These are phyloP conservation scores for Exophiala aquamarina DNA, from an alignment of 2,329 filamentous ascomycete species.

Conservation along the genomic window DNA sequence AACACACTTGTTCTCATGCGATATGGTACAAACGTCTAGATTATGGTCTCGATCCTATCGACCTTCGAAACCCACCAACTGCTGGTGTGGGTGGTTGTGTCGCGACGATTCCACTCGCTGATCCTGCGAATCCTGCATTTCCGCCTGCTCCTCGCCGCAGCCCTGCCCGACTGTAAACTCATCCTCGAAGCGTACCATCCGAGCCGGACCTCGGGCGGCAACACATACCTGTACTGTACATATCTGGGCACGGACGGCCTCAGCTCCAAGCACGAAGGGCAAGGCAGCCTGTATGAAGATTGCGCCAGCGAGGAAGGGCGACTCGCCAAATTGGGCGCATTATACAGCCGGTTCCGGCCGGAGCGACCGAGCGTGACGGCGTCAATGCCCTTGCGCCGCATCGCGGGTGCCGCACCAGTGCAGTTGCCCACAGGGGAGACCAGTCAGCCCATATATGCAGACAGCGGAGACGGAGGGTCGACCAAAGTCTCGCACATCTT, in stretches of 20 bases:
- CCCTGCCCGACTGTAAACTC: slow-evolving; percentile 62
- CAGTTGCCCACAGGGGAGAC: slow-evolving; percentile 48
- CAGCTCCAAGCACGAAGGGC: slow-evolving; percentile 41
- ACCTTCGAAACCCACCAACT: slow-evolving; percentile 52
- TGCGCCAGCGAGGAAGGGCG: slow-evolving; percentile 33
- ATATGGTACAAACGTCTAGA: slow-evolving; percentile 34
- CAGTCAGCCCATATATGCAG: slow-evolving; percentile 25
- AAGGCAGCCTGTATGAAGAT: slow-evolving; percentile 39
- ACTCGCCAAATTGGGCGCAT: slow-evolving; percentile 50
- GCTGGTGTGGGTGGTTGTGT: slow-evolving; percentile 59
- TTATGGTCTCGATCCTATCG: slow-evolving; percentile 53
- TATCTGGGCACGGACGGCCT: slow-evolving; percentile 65
- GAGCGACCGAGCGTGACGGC: slow-evolving; percentile 51
- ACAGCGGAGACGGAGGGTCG: slow-evolving; percentile 28
- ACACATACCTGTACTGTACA: slow-evolving; percentile 68
- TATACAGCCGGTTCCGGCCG: slow-evolving; percentile 73
- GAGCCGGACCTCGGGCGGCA: slow-evolving; percentile 60
- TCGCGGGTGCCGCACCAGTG: slow-evolving; percentile 35
- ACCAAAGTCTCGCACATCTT: slow-evolving; percentile 59
- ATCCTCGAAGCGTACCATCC: slow-evolving; percentile 80
- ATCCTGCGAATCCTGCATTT: slow-evolving; percentile 64
- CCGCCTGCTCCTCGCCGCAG: slow-evolving; percentile 60
- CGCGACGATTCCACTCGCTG: slow-evolving; percentile 62
- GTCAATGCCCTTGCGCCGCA: slow-evolving; percentile 23
- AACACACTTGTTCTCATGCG: background rate